Evolutionary conservation across 2,329 filamentous ascomycete species (phyloP).

Genomic region (Pleomassaria siparia): DNA sequence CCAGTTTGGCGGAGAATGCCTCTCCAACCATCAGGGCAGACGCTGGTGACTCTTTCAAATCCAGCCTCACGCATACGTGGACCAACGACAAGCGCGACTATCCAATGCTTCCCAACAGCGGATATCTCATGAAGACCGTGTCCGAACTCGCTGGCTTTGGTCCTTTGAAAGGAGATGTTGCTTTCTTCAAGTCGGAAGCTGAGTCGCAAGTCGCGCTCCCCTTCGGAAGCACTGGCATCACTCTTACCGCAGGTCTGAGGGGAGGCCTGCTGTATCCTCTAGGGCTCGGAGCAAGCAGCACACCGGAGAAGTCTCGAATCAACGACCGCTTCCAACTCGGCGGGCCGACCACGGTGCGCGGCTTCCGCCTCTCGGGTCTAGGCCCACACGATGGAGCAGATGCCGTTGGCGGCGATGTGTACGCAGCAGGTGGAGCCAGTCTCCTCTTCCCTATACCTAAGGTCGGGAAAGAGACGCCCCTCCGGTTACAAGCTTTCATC

Average conservation of each 20-base stretch:
- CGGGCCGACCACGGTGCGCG: conserved; percentile 90
- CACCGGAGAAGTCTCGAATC: conserved; percentile 70
- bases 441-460: conserved; percentile 82
- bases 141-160: conserved; percentile 88
- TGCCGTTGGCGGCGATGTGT: conserved; percentile 87
- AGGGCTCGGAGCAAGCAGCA: conserved; percentile 58
- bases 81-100: conserved; percentile 79
- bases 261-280: conserved; percentile 84
- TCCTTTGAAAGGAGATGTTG: conserved; percentile 80
- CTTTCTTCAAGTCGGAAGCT: conserved; percentile 90
- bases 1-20: conserved; percentile 71
- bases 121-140: conserved; percentile 76
- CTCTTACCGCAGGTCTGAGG: conserved; percentile 78
- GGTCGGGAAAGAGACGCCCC: conserved; percentile 76
- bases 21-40: conserved; percentile 81
- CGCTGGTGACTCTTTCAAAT: conserved; percentile 90
- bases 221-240: conserved; percentile 74
- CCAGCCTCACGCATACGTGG: conserved; percentile 79
- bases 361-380: conserved; percentile 86
- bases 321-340: conserved; percentile 96
- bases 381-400: conserved; percentile 85
- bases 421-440: conserved; percentile 84
- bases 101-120: conserved; percentile 77
- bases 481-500: conserved; percentile 86
- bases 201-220: conserved; percentile 78